phyloP scores from a whole-genome alignment of 2,329 filamentous ascomycete species.

The Colletotrichum chrysophilum region DNA sequence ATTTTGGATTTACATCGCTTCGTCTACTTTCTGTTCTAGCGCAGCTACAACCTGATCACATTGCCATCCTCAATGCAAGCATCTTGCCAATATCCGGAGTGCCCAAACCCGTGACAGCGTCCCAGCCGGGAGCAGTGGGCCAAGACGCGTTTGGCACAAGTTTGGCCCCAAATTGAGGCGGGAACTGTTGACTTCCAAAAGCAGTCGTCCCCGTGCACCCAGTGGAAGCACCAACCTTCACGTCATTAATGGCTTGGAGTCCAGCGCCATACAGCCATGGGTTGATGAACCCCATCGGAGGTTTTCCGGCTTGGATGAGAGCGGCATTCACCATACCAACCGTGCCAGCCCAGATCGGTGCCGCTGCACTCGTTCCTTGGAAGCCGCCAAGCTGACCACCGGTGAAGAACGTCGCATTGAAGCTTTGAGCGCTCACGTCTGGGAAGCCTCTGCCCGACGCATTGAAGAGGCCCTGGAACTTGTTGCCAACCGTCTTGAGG shows the following conservation, averaged over 20 bases:
- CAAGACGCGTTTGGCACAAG: constrained; percentile 31
- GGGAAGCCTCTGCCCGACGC: constrained; percentile 61
- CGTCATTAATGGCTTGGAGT: constrained; percentile 37
- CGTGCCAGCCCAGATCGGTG: constrained; percentile 67
- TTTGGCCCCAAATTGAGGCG: constrained; percentile 29
- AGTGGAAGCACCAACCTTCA: constrained; percentile 34
- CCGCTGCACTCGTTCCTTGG: constrained; percentile 50
- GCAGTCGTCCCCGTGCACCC: constrained; percentile 35
- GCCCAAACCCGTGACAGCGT: constrained; percentile 46
- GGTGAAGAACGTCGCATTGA: constrained; percentile 27
- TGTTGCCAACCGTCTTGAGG: constrained; percentile 41
- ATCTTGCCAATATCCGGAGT: constrained; percentile 48
- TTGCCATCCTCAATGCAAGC: constrained; percentile 3
- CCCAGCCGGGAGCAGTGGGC: constrained; percentile 36
- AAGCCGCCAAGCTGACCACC: constrained; percentile 24
- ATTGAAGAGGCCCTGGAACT: constrained; percentile 54
- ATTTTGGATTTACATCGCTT: background rate
- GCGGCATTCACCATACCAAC: constrained; percentile 69
- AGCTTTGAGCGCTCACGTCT: constrained; percentile 56
- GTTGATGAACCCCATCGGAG: constrained; percentile 65
- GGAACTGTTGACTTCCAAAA: background rate
- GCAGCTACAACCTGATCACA: background rate
- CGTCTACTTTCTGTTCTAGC: background rate
- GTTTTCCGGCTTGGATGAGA: constrained; percentile 56
- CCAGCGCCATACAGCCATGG: constrained; percentile 59